Conservation (phyloP, 495 filamentous ascomycete genomes). For the Sporormia fimetaria region DNA sequence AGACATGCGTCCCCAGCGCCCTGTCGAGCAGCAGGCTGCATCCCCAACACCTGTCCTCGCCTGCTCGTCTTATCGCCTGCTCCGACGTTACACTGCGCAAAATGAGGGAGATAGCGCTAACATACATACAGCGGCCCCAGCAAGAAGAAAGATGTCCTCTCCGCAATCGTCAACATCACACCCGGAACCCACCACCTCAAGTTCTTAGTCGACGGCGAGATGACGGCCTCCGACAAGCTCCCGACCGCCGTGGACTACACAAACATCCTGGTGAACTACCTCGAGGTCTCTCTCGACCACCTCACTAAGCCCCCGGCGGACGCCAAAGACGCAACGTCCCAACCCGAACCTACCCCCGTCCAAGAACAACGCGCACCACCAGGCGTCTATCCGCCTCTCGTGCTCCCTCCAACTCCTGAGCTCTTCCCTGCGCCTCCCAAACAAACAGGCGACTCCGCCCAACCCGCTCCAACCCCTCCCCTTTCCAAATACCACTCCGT, state of each 20-base stretch:
- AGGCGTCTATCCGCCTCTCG: conserved; percentile 22
- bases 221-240: conserved; percentile 73
- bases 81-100: conserved; percentile 22
- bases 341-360: conserved; percentile 29
- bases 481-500: conserved; percentile 45
- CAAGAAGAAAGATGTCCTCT: conserved; percentile 49
- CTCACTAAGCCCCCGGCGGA: conserved; percentile 33
- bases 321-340: conserved; percentile 16
- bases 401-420: conserved; percentile 23
- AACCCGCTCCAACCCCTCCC: conserved; percentile 25
- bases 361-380: conserved; percentile 27
- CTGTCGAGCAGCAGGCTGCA: conserved; percentile 1
- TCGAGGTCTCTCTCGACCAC: conserved; percentile 81
- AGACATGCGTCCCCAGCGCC: too few relatives aligned
- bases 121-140: conserved; percentile 26
- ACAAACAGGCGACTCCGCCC: conserved; percentile 3
- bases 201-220: conserved; percentile 88
- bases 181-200: conserved; percentile 94
- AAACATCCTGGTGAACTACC: conserved; percentile 93
- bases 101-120: conserved; percentile 19
- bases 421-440: conserved; percentile 7
- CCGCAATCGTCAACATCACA: conserved; percentile 64
- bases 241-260: conserved; percentile 95
- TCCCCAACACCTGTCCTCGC: not conserved
- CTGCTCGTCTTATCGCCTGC: conserved; percentile 6